A percentile compares a stretch with the other conserved stretches of the same genome.
Conservation (phyloP, 75 land plant genomes). For the Pseudotsuga menziesii region DNA sequence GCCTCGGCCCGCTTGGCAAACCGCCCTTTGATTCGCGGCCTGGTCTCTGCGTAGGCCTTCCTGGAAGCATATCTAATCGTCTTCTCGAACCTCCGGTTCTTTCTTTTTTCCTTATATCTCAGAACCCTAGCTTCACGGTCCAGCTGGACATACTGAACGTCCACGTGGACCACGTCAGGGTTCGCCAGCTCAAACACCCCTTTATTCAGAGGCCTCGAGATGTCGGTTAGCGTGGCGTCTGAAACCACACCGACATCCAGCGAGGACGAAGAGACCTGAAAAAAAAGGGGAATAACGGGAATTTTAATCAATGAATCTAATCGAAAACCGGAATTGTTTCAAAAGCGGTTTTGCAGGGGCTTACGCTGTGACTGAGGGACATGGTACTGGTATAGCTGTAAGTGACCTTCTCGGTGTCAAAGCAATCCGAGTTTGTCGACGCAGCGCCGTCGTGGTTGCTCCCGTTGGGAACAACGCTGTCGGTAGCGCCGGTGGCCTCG, state of each 20-base stretch:
- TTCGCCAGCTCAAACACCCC: constrained; percentile 40
- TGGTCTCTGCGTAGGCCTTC: constrained; percentile 93
- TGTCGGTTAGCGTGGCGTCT: constrained; percentile 45
- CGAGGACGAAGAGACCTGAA: constrained; percentile 41
- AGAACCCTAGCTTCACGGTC: constrained; percentile 87
- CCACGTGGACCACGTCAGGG: constrained; percentile 14
- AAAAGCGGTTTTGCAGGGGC: neutral
- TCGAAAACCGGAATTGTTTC: neutral
- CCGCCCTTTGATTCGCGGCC: constrained; percentile 88
- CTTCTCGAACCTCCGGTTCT: constrained; percentile 90
- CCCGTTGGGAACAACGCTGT: constrained; percentile 59
- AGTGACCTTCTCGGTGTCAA: constrained; percentile 16
- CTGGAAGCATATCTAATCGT: constrained; percentile 88
- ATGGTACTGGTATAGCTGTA: constrained; percentile 28
- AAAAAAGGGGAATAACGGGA: neutral
- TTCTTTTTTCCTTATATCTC: constrained; percentile 87
- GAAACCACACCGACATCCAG: constrained; percentile 68
- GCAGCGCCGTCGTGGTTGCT: constrained; percentile 2
- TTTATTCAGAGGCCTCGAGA: constrained; percentile 28
- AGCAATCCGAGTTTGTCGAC: constrained; percentile 8
- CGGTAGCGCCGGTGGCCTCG: constrained; percentile 25
- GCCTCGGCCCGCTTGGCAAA: constrained; percentile 71
- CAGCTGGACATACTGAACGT: constrained; percentile 24
- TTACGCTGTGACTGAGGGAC: constrained; percentile 63
- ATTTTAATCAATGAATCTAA: too few species aligned